Evolutionary conservation across 495 filamentous ascomycete genomes (phyloP).

Genomic region (Hypoxylon lienhwacheense): DNA sequence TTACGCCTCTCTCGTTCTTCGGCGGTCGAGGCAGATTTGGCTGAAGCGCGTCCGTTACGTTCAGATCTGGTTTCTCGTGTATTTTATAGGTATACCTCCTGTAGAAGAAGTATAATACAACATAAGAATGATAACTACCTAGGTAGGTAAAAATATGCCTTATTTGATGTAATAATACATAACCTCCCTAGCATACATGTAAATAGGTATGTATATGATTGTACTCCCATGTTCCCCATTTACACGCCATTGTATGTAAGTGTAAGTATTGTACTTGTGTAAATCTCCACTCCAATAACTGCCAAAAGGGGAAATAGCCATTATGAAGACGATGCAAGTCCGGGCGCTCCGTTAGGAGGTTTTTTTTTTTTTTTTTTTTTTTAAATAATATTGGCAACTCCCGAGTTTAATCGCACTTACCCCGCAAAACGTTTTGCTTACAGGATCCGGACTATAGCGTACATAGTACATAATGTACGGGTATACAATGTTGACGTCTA

Average conservation of each 20-base stretch:
- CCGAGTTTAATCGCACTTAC: constrained; percentile 32
- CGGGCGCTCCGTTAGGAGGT: constrained; percentile 31
- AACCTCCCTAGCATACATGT: no score
- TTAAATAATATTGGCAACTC: constrained; percentile 26
- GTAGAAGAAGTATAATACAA: background rate
- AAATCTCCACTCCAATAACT: constrained; percentile 28
- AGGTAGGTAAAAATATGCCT: background rate
- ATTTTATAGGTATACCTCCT: background rate
- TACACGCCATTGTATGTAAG: background rate
- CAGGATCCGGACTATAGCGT: constrained; percentile 14
- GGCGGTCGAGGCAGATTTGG: no score
- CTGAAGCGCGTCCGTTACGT: background rate
- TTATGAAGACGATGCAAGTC: constrained; percentile 13
- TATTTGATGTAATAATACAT: no score
- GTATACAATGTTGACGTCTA: no score
- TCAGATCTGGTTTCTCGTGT: background rate
- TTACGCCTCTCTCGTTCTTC: background rate
- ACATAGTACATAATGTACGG: background rate
- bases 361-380: no score
- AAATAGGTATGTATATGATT: constrained; percentile 1
- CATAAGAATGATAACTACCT: background rate
- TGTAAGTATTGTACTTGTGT: background rate
- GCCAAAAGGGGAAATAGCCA: constrained; percentile 28
- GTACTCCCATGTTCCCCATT: constrained; percentile 4
- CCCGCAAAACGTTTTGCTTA: constrained; percentile 29